Conservation (phyloP, 768 basidiomycete genomes). For the Kwoniella sp. region DNA sequence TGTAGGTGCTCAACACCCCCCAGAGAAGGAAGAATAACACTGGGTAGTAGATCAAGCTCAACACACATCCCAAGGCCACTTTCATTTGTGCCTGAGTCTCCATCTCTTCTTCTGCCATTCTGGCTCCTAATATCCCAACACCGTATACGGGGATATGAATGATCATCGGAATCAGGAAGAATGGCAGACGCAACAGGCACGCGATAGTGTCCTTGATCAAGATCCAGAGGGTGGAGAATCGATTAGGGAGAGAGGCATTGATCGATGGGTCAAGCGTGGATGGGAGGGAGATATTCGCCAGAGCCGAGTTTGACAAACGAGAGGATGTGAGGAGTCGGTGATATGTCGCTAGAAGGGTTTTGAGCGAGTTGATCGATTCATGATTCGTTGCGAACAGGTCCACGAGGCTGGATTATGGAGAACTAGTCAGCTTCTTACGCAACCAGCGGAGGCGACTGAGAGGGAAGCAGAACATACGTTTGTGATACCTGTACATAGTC, state of each 20-base stretch:
- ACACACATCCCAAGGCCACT: constrained; percentile 74
- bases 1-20: constrained; percentile 76
- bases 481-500: constrained; percentile 85
- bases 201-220: constrained; percentile 77
- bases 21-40: constrained; percentile 81
- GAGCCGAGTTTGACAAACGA: constrained; percentile 78
- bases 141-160: constrained; percentile 67
- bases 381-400: constrained; percentile 79
- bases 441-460: too few relatives aligned
- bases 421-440: constrained; percentile 11
- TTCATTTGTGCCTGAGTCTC: constrained; percentile 98
- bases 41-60: constrained; percentile 78
- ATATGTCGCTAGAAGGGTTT: constrained; percentile 76
- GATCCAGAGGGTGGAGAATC: constrained; percentile 74
- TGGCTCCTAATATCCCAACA: constrained; percentile 73
- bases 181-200: constrained; percentile 73
- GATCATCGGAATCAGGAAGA: constrained; percentile 83
- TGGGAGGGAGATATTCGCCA: constrained; percentile 82
- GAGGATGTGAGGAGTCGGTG: constrained; percentile 81
- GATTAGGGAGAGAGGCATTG: constrained; percentile 75
- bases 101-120: constrained; percentile 78
- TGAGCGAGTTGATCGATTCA: constrained; percentile 66
- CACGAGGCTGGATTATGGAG: constrained; percentile 64
- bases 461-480: constrained; percentile 74
- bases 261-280: constrained; percentile 75